Conservation (phyloP, 495 filamentous ascomycete genomes). For the Neurospora sublineolata region DNA sequence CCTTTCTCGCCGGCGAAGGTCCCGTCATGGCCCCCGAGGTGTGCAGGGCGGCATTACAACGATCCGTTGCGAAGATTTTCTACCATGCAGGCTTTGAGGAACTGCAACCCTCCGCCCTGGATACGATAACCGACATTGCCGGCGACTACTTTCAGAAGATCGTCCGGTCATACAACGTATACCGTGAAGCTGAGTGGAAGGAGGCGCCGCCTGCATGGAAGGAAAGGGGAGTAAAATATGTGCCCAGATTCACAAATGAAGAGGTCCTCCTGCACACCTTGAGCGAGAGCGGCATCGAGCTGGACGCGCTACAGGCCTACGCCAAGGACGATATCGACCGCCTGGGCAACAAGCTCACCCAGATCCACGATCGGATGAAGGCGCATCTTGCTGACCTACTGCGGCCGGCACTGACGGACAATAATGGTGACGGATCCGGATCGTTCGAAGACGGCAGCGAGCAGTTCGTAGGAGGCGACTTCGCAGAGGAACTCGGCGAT, state of each 20-base stretch:
- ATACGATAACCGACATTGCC: slow-evolving; percentile 81
- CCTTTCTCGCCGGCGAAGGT: slow-evolving; percentile 78
- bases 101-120: slow-evolving; percentile 86
- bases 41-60: slow-evolving; percentile 71
- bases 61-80: slow-evolving; percentile 86
- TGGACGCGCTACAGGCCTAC: slow-evolving; percentile 76
- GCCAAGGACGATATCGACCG: slow-evolving; percentile 90
- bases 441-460: slow-evolving; percentile 95
- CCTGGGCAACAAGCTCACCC: slow-evolving; percentile 66
- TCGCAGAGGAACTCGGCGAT: slow-evolving; percentile 92
- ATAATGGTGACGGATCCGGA: slow-evolving; percentile 70
- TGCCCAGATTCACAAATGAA: slow-evolving; percentile 61
- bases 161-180: slow-evolving; percentile 62
- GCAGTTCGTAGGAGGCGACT: slow-evolving; percentile 92
- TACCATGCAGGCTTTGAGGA: slow-evolving; percentile 98
- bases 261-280: slow-evolving; percentile 82
- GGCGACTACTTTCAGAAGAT: slow-evolving; percentile 83
- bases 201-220: slow-evolving; percentile 30
- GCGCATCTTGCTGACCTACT: slow-evolving; percentile 79
- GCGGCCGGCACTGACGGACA: slow-evolving; percentile 71
- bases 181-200: slow-evolving; percentile 67
- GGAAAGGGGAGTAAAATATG: slow-evolving; percentile 38
- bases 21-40: slow-evolving; percentile 72
- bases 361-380: slow-evolving; percentile 88
- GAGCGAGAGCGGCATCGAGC: slow-evolving; percentile 64